Percentiles rank a stretch among this genome's conserved stretches.
Conservation (phyloP, 2,329 filamentous ascomycete species). For the Penicillium freii region DNA sequence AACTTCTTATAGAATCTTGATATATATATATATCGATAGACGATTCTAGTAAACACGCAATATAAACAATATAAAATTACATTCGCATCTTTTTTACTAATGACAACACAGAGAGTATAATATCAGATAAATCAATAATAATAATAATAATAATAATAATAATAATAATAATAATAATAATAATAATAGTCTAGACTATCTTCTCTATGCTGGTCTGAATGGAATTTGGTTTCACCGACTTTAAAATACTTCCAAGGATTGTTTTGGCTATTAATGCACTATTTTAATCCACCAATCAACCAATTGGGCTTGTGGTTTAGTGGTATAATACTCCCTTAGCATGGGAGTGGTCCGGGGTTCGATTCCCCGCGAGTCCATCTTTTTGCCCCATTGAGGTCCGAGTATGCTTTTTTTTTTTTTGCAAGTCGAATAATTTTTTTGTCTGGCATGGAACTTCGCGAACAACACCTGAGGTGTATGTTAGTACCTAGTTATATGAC, state of each 20-base stretch:
- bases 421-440: not conserved
- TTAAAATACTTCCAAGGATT: no score
- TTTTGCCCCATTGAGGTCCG: not conserved
- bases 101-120: not conserved
- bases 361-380: constrained; percentile 49
- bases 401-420: not conserved
- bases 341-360: constrained; percentile 51
- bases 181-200: not conserved
- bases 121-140: not conserved
- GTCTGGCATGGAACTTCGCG: not conserved
- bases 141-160: no score
- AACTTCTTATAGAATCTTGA: not conserved
- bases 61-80: no score
- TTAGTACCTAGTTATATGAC: not conserved
- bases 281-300: not conserved
- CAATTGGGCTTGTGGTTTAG: constrained; percentile 44
- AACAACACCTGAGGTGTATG: not conserved
- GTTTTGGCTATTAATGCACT: not conserved
- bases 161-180: no score
- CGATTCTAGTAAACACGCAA: not conserved
- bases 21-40: not conserved
- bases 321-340: constrained; percentile 51
- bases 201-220: not conserved
- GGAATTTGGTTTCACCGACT: not conserved
- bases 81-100: no score